A percentile compares a stretch with the other conserved stretches of the same genome.
These are phyloP conservation scores for Ceratorhiza oryzae-sativae DNA, from an alignment of 1,284 basidiomycete genomes.

Conservation along the genomic window DNA sequence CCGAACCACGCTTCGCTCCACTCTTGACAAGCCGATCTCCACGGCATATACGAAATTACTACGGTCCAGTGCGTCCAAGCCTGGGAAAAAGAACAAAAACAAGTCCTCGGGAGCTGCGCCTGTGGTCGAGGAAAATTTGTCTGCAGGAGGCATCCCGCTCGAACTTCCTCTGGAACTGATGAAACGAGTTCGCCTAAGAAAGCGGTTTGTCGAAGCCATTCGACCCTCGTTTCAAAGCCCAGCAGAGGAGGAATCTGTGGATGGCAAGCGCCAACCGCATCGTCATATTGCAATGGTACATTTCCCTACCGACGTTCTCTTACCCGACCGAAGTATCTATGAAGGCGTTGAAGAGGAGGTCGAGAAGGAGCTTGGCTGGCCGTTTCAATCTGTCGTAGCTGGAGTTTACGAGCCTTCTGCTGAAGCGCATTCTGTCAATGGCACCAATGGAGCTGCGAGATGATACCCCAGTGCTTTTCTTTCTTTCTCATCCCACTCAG, in stretches of 20 bases:
- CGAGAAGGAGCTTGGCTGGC: slow-evolving; percentile 35
- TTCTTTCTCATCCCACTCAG: neutral
- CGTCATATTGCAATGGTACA: slow-evolving; percentile 11
- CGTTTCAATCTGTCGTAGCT: slow-evolving; percentile 14
- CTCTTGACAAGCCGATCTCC: slow-evolving; percentile 39
- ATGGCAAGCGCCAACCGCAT: neutral
- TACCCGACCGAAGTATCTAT: slow-evolving; percentile 33
- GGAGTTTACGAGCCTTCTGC: slow-evolving; percentile 4
- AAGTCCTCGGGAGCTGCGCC: slow-evolving; percentile 28
- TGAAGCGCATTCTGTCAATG: neutral
- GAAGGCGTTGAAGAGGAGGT: slow-evolving; percentile 29
- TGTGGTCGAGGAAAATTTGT: slow-evolving; percentile 27
- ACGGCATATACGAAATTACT: slow-evolving; percentile 41
- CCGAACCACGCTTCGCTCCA: slow-evolving; percentile 36
- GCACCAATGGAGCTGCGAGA: slow-evolving; percentile 1
- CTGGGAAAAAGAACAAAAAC: slow-evolving; percentile 42
- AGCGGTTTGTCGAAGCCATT: slow-evolving; percentile 40
- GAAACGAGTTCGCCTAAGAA: slow-evolving; percentile 40
- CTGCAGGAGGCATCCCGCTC: slow-evolving; percentile 35
- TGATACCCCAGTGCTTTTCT: neutral
- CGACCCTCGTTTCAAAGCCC: slow-evolving; percentile 37
- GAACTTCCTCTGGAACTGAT: slow-evolving; percentile 36
- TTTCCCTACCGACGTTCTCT: slow-evolving; percentile 4
- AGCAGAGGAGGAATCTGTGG: neutral
- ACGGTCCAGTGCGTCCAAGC: slow-evolving; percentile 32